Percentiles rank a stretch among this genome's conserved stretches.
phyloP scores from a whole-genome alignment of 345 rosid species.

The Syzygium aqueum region DNA sequence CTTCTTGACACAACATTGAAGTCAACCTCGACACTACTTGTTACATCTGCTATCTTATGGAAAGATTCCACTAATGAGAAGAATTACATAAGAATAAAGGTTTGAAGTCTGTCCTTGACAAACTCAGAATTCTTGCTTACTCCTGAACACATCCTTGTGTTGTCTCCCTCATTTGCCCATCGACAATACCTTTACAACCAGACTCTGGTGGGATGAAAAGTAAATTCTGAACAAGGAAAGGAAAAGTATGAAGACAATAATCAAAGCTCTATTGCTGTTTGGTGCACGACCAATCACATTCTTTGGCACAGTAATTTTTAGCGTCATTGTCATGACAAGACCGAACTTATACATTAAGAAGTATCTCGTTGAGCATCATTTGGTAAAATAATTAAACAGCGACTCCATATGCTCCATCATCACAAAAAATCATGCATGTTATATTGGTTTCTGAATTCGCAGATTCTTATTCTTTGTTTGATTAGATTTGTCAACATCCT shows the following conservation, averaged over 20 bases:
- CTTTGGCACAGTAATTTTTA: neutral
- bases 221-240: neutral
- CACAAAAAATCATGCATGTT: neutral
- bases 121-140: neutral
- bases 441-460: neutral
- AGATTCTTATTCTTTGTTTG: neutral
- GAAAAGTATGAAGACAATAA: neutral
- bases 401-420: neutral
- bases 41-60: conserved; percentile 72
- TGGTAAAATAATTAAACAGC: neutral
- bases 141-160: neutral
- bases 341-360: neutral
- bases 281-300: neutral
- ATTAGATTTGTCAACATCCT: neutral
- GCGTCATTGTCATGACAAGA: neutral
- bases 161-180: neutral
- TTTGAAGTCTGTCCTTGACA: neutral
- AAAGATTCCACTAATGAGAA: conserved; percentile 19
- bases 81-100: conserved; percentile 68
- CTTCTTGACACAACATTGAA: conserved; percentile 52
- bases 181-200: neutral
- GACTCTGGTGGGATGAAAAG: neutral
- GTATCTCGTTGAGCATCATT: neutral
- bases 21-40: conserved; percentile 41
- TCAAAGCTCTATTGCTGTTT: neutral